Evolutionary conservation across 768 basidiomycete genomes (phyloP), one percentile per base, ranked within the genome.

Genomic region (Jaapia argillacea): DNA sequence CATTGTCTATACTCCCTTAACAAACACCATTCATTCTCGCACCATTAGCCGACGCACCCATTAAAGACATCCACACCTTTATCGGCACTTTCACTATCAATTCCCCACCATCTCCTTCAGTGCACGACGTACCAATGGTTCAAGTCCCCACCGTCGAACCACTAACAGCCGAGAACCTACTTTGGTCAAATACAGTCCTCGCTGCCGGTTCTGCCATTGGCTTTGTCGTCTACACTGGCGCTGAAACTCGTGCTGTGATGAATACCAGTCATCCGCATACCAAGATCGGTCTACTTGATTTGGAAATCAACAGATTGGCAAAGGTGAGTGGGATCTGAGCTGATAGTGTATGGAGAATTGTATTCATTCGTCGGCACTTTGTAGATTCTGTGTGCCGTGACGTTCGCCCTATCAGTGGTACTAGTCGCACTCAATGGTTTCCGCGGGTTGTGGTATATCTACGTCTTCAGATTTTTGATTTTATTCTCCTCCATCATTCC

Each of bases 401-500:
- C 96, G 0, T 94, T 99, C 54, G 85, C 77, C 1, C 70, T 98
- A 2, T 96, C 93, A 0, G 62, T 99, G 23, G 79, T 85, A 26
- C 81, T 98, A 20, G 96, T 98, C 6, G 96, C 93, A 0, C 62
- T 97, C 47, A 98, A 98, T 54, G 93, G 94, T 12, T 99, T 98
- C 69, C 70, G 94, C 18, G 94, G 96, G 3, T 71, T 77, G 38
- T 97, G 94, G 89, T 94, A 91, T 58, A 82, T 97, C 51, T 97
- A 97, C 56, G 83, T 97, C 24, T 85, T 97, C 65, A 78, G 96
- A 16, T 99, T 99, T 62, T 70, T 99, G 42, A 98, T 99, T 56
- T 72, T 99, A 18, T 99, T 98, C 66, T 97, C 94, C 40, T 94
- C 91, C 23, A 99, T 99, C 61, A 98, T 99, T 56, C 94, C 96